phyloP scores from a whole-genome alignment of 2,329 filamentous ascomycete species.

The Arthroderma sp. region DNA sequence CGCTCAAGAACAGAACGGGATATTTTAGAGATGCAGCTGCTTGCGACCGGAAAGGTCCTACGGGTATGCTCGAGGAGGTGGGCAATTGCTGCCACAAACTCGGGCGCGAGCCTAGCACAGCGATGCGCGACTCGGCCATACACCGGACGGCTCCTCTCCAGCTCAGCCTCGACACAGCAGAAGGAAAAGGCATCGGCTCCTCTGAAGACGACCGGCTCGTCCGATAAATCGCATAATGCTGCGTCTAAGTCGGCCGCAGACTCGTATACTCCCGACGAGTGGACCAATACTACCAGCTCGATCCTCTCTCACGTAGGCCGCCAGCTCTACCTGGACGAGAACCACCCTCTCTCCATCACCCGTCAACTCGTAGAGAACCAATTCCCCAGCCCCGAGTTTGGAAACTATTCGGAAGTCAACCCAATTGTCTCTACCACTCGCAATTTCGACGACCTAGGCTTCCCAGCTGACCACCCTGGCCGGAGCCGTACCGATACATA shows the following conservation, averaged over 20 bases:
- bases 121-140: not conserved
- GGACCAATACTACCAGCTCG: conserved; percentile 70
- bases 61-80: conserved; percentile 24
- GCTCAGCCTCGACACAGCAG: not conserved
- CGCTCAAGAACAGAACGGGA: no score
- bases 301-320: conserved; percentile 64
- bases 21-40: conserved; percentile 22
- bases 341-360: conserved; percentile 85
- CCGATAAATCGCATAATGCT: conserved; percentile 22
- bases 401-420: conserved; percentile 62
- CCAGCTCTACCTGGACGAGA: conserved; percentile 73
- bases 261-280: conserved; percentile 56
- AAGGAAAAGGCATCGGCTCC: not conserved
- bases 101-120: not conserved
- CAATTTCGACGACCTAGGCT: conserved; percentile 96
- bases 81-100: conserved; percentile 14
- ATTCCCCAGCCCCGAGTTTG: conserved; percentile 61
- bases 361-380: conserved; percentile 82
- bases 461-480: conserved; percentile 75
- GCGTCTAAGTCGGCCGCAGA: conserved; percentile 43
- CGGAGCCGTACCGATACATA: conserved; percentile 84
- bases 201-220: not conserved
- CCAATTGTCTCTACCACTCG: conserved; percentile 73
- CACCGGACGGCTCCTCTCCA: not conserved
- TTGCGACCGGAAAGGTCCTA: conserved; percentile 28